Evolutionary conservation across 2,329 filamentous ascomycete genomes (phyloP), one percentile per base, ranked within the genome.

Genomic region (Exophiala oligosperma): DNA sequence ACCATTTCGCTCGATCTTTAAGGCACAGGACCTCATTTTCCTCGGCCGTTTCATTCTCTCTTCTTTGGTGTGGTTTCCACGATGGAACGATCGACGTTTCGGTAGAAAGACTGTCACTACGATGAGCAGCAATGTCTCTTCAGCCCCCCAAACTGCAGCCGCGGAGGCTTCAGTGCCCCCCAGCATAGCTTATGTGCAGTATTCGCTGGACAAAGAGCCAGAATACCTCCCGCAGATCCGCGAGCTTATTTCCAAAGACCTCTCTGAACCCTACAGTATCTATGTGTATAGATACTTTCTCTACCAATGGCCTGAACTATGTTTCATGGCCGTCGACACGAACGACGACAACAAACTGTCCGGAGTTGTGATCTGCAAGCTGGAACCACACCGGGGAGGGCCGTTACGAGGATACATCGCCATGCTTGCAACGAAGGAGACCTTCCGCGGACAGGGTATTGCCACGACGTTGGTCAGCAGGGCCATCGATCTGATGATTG

Each of bases 261-360:
- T 99, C 50, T 97, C 93, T 67, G 94, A 99, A 74, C 94, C 94
- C 1, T 99, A 99, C 74, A 97, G 93, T 76, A 97, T 99, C 72
- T 99, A 99, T 77, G 94, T 99, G 58, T 99, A 97, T 74, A 87
- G 94, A 32, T 99, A 99, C 74, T 99, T 99, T 69, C 79, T 99
- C 17, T 96, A 95, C 71, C 92, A 97, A 82, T 99, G 94, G 94
- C 90, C 90, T 4, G 89, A 97, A 70, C 79, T 99, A n/a, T 99
- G 94, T 75, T 97, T 91, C 75, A 90, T 97, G 86, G 92, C 93
- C 76, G 40, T 64, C 40, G 54, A 57, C 26, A 75, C 83, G 62
- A 78, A 82, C 46, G 80, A 89, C 61, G 82, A 85, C 12, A 71
- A 77, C 51, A 82, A 86, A 52, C 84, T 99, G 56, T 84, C 96